phyloP scores from a whole-genome alignment of 306 rosid genomes.

The Malus asiatica region DNA sequence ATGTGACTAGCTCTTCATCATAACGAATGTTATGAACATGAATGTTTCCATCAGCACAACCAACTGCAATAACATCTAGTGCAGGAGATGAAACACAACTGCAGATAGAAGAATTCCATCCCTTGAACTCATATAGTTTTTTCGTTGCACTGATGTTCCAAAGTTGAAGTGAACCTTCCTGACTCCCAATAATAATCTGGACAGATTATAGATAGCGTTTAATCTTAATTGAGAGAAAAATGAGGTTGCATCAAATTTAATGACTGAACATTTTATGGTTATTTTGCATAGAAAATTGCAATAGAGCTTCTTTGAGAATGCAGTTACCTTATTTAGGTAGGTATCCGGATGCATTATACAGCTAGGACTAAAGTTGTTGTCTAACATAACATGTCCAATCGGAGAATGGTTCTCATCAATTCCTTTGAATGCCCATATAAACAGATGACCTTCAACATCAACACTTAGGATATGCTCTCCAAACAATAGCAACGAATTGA shows the following conservation, averaged over 20 bases:
- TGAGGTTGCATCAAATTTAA: neutral
- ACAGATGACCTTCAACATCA: constrained; percentile 55
- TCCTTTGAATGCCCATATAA: constrained; percentile 78
- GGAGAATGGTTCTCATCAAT: constrained; percentile 48
- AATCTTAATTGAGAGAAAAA: neutral
- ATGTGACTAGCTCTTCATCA: constrained; percentile 71
- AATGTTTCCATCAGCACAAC: constrained; percentile 82
- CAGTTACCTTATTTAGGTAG: constrained; percentile 75
- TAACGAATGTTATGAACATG: constrained; percentile 73
- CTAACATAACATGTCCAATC: constrained; percentile 46
- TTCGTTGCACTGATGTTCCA: constrained; percentile 90
- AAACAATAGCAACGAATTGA: constrained; percentile 60
- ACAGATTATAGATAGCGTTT: constrained; percentile 2
- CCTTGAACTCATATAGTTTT: constrained; percentile 73
- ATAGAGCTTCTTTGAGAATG: neutral
- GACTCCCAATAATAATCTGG: constrained; percentile 84
- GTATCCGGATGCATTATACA: constrained; percentile 92
- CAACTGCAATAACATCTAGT: constrained; percentile 81
- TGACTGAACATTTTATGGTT: neutral
- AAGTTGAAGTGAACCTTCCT: constrained; percentile 80
- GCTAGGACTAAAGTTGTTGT: constrained; percentile 44
- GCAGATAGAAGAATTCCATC: constrained; percentile 75
- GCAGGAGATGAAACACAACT: constrained; percentile 89
- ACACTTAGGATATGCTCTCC: constrained; percentile 74
- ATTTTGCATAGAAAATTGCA: neutral